Percentiles rank a stretch among this genome's conserved stretches.
phyloP scores from a whole-genome alignment of 331 rosid genomes.

The Quercus phellos region DNA sequence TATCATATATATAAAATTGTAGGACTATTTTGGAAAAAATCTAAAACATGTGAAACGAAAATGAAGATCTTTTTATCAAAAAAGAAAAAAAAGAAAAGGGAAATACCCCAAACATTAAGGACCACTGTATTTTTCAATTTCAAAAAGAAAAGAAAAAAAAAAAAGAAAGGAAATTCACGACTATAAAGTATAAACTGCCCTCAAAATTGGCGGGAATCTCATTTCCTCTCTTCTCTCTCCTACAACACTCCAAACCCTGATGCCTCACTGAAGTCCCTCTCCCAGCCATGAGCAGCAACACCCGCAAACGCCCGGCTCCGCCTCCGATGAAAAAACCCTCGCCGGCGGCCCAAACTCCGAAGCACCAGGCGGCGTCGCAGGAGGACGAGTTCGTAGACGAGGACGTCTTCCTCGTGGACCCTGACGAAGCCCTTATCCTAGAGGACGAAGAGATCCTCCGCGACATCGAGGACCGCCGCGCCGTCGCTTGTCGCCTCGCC shows the following conservation, averaged over 20 bases:
- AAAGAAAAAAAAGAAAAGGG: too few species aligned
- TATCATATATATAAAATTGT: too few species aligned
- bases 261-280: background rate
- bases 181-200: background rate
- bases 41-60: too few species aligned
- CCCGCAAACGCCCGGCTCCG: slow-evolving; percentile 57
- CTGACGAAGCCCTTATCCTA: slow-evolving; percentile 56
- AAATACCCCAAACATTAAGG: too few species aligned
- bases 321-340: slow-evolving; percentile 35
- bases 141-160: background rate
- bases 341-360: slow-evolving; percentile 37
- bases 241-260: background rate
- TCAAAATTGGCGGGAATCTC: slow-evolving; percentile 58
- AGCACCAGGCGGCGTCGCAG: slow-evolving; percentile 45
- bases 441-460: slow-evolving; percentile 86
- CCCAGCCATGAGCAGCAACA: slow-evolving; percentile 40
- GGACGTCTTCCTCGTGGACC: slow-evolving; percentile 49
- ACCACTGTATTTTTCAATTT: background rate
- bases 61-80: too few species aligned
- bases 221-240: background rate
- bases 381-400: slow-evolving; percentile 89
- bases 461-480: slow-evolving; percentile 71
- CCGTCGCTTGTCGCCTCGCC: slow-evolving; percentile 57
- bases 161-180: background rate
- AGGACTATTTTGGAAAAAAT: too few species aligned